phyloP scores from a whole-genome alignment of 805 yeast genomes.

The Pichia kluyveri region DNA sequence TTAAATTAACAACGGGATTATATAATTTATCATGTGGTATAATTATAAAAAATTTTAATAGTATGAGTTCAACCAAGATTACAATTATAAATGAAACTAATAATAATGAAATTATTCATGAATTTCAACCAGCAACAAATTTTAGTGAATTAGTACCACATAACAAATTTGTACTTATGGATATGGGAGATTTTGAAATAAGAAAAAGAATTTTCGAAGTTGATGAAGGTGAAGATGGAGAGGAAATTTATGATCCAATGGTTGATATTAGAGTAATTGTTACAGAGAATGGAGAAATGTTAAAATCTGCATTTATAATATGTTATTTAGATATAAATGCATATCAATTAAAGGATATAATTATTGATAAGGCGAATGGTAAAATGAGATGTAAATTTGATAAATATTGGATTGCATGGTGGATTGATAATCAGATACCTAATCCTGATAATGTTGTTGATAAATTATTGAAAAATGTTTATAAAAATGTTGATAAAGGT shows the following conservation, averaged over 20 bases:
- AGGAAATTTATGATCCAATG: constrained; percentile 12
- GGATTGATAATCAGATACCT: constrained; percentile 24
- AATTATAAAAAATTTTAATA: constrained; percentile 43
- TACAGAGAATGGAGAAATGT: constrained; percentile 1
- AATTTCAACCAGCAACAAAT: constrained; percentile 48
- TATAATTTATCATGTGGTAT: constrained; percentile 45
- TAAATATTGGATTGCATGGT: constrained; percentile 25
- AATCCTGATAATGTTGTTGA: constrained; percentile 32
- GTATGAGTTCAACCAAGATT: constrained; percentile 51
- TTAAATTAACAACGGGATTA: constrained; percentile 39
- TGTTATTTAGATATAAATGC: constrained; percentile 29
- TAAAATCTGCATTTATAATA: constrained; percentile 42
- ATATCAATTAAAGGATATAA: constrained; percentile 13
- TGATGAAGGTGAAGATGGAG: neutral
- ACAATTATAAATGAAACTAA: constrained; percentile 30
- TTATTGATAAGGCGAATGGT: constrained; percentile 1
- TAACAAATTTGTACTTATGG: constrained; percentile 38
- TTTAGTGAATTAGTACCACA: constrained; percentile 51
- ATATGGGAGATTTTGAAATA: constrained; percentile 38
- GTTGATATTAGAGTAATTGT: constrained; percentile 11
- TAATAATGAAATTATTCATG: constrained; percentile 24
- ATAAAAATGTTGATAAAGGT: constrained; percentile 32
- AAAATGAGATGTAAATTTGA: constrained; percentile 5
- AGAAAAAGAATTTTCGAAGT: neutral
- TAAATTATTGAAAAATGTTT: constrained; percentile 36